Conservation (phyloP, 306 rosid species). For the Trichosanthes cucumerina region DNA sequence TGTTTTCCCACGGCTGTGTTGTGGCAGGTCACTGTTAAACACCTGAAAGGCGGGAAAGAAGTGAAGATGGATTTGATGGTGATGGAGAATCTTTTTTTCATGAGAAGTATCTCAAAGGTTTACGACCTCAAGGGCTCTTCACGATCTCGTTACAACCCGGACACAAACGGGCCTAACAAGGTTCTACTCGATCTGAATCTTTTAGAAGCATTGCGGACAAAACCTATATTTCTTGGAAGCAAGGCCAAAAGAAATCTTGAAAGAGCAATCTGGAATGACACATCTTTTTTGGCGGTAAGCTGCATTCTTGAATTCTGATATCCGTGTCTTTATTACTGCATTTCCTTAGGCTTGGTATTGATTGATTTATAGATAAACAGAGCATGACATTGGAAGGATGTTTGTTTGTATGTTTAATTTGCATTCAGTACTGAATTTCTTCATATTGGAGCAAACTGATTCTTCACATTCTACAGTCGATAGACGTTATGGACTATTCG, state of each 20-base stretch:
- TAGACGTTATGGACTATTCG: constrained; percentile 95
- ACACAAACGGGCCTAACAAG: constrained; percentile 69
- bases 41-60: constrained; percentile 87
- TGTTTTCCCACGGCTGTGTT: constrained; percentile 2
- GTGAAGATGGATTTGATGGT: constrained; percentile 88
- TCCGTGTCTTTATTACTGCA: not conserved
- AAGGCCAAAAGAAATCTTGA: constrained; percentile 87
- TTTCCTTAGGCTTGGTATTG: not conserved
- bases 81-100: constrained; percentile 95
- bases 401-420: not conserved
- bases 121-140: constrained; percentile 98
- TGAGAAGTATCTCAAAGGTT: constrained; percentile 69
- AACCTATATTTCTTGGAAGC: constrained; percentile 94
- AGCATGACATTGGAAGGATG: not conserved
- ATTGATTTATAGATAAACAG: not conserved
- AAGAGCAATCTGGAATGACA: constrained; percentile 95
- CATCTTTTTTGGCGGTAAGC: constrained; percentile 79
- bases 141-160: constrained; percentile 84
- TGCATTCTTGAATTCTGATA: not conserved
- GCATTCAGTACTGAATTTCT: not conserved
- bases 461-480: constrained; percentile 43
- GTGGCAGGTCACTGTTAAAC: constrained; percentile 66
- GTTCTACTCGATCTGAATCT: constrained; percentile 89
- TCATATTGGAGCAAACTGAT: not conserved
- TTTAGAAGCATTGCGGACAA: constrained; percentile 74